Percentiles rank a stretch among this genome's conserved stretches.
Evolutionary conservation across 2,329 filamentous ascomycete genomes (phyloP).

Genomic region (Parastagonospora avenae): DNA sequence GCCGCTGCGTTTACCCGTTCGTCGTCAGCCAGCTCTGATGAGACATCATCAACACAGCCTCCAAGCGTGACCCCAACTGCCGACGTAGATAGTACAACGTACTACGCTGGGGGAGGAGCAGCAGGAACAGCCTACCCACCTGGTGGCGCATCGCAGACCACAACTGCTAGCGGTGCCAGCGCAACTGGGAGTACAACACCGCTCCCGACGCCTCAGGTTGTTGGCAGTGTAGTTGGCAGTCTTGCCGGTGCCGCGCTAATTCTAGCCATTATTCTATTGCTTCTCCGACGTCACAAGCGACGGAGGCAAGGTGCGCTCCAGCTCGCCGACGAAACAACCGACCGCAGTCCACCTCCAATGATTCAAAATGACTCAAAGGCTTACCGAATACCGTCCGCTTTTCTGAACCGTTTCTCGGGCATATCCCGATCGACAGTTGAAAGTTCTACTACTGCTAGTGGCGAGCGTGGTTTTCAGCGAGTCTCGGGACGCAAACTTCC

Average conservation of each 20-base stretch:
- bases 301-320: constrained; percentile 37
- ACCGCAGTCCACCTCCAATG: constrained; percentile 45
- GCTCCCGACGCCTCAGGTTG: constrained; percentile 58
- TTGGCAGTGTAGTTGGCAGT: constrained; percentile 67
- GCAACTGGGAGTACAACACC: constrained; percentile 23
- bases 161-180: constrained; percentile 12
- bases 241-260: constrained; percentile 62
- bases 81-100: constrained; percentile 8
- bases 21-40: neutral
- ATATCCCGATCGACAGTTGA: constrained; percentile 44
- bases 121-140: constrained; percentile 20
- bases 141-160: constrained; percentile 5
- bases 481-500: constrained; percentile 56
- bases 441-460: constrained; percentile 38
- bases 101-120: constrained; percentile 14
- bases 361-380: constrained; percentile 41
- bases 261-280: constrained; percentile 56
- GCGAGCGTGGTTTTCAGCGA: constrained; percentile 53
- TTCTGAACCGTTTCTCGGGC: constrained; percentile 47
- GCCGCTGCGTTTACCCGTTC: neutral
- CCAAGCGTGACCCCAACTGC: constrained; percentile 17
- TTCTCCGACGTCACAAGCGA: constrained; percentile 59
- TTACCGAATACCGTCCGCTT: constrained; percentile 47
- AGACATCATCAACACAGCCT: constrained; percentile 15
- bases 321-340: constrained; percentile 31